phyloP scores from a whole-genome alignment of 108 stramenopile species.

The Nitzschia inconspicua region DNA sequence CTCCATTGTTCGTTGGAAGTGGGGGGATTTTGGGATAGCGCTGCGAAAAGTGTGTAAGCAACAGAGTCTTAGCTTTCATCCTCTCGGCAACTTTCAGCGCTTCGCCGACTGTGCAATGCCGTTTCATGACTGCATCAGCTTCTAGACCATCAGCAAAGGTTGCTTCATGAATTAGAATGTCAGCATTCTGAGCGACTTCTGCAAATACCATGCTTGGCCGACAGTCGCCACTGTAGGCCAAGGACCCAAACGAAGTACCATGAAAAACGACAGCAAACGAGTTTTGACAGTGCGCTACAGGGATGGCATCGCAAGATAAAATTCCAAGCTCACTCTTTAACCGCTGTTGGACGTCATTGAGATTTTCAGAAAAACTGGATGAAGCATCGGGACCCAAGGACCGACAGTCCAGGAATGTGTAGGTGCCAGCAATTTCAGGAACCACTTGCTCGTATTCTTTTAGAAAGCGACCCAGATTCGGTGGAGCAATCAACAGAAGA shows the following conservation, averaged over 20 bases:
- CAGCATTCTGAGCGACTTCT: constrained; percentile 53
- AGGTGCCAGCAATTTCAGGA: constrained; percentile 50
- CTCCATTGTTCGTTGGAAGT: constrained; percentile 13
- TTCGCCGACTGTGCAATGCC: constrained; percentile 92
- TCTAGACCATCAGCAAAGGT: constrained; percentile 96
- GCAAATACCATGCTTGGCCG: constrained; percentile 86
- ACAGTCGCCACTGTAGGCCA: constrained; percentile 94
- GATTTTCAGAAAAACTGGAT: neutral
- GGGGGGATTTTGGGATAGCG: constrained; percentile 92
- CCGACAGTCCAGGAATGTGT: constrained; percentile 68
- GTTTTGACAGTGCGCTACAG: constrained; percentile 85
- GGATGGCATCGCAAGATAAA: constrained; percentile 52
- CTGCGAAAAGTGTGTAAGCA: constrained; percentile 97
- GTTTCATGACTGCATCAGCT: constrained; percentile 81
- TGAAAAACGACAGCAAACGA: constrained; percentile 84
- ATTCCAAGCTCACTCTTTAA: constrained; percentile 58
- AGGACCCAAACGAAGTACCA: constrained; percentile 69
- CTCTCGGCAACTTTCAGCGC: constrained; percentile 72
- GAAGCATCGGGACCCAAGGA: constrained; percentile 38
- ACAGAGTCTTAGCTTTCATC: constrained; percentile 75
- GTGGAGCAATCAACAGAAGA: constrained; percentile 85
- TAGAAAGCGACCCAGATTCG: constrained; percentile 68
- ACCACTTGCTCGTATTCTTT: constrained; percentile 65
- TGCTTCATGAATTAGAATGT: constrained; percentile 95
- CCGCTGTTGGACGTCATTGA: neutral